phyloP scores from a whole-genome alignment of 2,329 filamentous ascomycete species.

The Alternaria arbusti region DNA sequence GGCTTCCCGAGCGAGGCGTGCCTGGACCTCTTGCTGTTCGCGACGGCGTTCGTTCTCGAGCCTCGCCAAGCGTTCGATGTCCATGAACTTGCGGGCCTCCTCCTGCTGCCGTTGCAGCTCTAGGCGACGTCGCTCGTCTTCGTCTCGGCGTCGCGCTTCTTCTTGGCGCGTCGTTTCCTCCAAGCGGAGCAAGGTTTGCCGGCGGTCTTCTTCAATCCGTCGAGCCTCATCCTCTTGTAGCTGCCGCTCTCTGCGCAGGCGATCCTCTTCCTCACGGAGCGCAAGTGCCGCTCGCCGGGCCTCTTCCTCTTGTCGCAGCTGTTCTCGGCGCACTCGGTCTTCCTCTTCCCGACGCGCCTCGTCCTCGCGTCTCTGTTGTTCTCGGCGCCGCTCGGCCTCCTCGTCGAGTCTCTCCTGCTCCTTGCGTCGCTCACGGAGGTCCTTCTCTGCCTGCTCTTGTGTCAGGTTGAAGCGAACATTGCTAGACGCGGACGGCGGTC shows the following conservation, averaged over 20 bases:
- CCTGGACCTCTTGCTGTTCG: constrained; percentile 31
- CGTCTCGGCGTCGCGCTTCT: constrained; percentile 19
- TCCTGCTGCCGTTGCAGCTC: constrained; percentile 39
- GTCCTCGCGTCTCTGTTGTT: constrained; percentile 29
- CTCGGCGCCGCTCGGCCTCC: constrained; percentile 28
- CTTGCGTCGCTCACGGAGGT: constrained; percentile 47
- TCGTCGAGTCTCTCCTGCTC: constrained; percentile 40
- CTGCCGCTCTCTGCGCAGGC: constrained; percentile 29
- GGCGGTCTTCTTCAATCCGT: constrained; percentile 2
- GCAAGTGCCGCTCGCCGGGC: constrained; percentile 27
- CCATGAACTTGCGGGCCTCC: constrained; percentile 35
- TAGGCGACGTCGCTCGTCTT: constrained; percentile 20
- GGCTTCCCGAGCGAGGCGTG: constrained; percentile 36
- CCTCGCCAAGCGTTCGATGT: constrained; percentile 36
- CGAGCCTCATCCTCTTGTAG: constrained; percentile 22
- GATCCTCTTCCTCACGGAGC: constrained; percentile 35
- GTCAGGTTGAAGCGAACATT: constrained; percentile 65
- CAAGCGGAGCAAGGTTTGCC: constrained; percentile 1
- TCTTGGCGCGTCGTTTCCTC: constrained; percentile 12
- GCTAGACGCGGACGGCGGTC: constrained; percentile 41
- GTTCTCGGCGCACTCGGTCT: constrained; percentile 30
- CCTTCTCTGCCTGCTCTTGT: constrained; percentile 61
- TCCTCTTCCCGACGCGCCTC: constrained; percentile 33
- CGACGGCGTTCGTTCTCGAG: constrained; percentile 38
- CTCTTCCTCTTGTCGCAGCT: constrained; percentile 27